phyloP scores from a whole-genome alignment of 768 basidiomycete genomes.

The Termitomyces sp. region DNA sequence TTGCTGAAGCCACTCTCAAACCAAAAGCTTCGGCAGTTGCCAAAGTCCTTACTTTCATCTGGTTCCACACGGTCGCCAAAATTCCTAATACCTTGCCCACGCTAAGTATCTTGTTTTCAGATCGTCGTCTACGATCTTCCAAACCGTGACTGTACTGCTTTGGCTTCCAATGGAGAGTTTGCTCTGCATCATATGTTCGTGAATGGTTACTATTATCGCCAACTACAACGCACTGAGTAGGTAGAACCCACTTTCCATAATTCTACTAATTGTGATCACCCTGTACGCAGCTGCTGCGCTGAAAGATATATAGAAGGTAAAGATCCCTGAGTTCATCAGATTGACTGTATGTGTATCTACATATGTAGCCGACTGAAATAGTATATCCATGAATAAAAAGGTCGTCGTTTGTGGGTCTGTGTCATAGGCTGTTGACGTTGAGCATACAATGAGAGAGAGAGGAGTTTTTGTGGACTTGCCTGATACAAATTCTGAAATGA shows the following conservation, averaged over 20 bases:
- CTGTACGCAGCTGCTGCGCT: constrained; percentile 33
- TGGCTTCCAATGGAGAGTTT: constrained; percentile 64
- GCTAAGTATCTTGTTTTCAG: constrained; percentile 48
- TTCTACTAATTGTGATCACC: constrained; percentile 18
- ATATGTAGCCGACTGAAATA: no score
- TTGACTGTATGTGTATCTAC: no score
- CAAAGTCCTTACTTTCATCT: constrained; percentile 60
- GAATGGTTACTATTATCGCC: constrained; percentile 53
- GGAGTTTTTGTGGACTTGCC: no score
- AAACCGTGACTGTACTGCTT: constrained; percentile 61
- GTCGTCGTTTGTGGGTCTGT: no score
- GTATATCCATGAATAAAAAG: no score
- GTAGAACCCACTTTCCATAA: background rate
- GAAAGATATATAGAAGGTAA: no score
- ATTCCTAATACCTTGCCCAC: constrained; percentile 49
- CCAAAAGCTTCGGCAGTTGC: constrained; percentile 51
- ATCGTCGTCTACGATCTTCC: constrained; percentile 57
- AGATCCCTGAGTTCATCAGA: no score
- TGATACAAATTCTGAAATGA: no score
- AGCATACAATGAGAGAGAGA: no score
- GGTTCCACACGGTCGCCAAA: constrained; percentile 56
- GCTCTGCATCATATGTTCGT: constrained; percentile 47
- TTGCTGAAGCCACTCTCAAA: constrained; percentile 42
- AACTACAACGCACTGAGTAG: constrained; percentile 41
- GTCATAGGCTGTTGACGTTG: no score